Base-by-base conservation (phyloP, 257 asterid genomes). In the Penstemon newberryi region DNA sequence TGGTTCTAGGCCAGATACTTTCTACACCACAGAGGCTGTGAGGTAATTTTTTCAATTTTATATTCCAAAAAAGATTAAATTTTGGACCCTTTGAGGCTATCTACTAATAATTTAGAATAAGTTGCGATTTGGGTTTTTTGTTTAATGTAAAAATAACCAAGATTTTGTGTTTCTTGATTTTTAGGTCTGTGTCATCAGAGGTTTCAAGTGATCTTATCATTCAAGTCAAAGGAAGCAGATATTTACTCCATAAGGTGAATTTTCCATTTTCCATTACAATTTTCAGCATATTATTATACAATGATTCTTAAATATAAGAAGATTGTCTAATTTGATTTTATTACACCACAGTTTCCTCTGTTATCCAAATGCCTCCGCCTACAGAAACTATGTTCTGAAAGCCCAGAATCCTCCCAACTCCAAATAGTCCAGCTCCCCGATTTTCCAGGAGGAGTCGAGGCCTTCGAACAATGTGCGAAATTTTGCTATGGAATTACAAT, bases 401-500 rank as follows among this genome's bases (percentile, higher is more conserved):
- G 56, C 73, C 78, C 76, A 0, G 96, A 87, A 5, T 67, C 90
- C 42, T 69, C 91, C 3, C 83, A 77, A 25, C 79, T 72, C 25
- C 91, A 87, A 70, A 79, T 83, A 54, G 73, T 87, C 51, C 89
- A 86, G 61, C 76, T 92, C 43, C 85, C 88, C 5, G 98, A 89
- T 52, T 87, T 92, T 59, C 98, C 98, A 0, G 95, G 96, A 0
- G 96, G 96, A 1, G 70, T 78, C 3, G 96, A 92, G 68, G 95
- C 96, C 4, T 92, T 92, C 55, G 98, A 92, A 53, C 44, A 82
- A 4, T 92, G 98, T 59, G 98, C 98, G 0, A 92, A 92, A 65
- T 92, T 92, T 88, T 92, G 98, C 76, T 92, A 92, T 56, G 96
- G 97, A 53, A 89, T 89, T 58, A 89, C 95, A 11, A 73, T 89